These are phyloP conservation scores for Schizosaccharomyces osmophilus DNA, from an alignment of 805 yeast species.

Conservation along the genomic window DNA sequence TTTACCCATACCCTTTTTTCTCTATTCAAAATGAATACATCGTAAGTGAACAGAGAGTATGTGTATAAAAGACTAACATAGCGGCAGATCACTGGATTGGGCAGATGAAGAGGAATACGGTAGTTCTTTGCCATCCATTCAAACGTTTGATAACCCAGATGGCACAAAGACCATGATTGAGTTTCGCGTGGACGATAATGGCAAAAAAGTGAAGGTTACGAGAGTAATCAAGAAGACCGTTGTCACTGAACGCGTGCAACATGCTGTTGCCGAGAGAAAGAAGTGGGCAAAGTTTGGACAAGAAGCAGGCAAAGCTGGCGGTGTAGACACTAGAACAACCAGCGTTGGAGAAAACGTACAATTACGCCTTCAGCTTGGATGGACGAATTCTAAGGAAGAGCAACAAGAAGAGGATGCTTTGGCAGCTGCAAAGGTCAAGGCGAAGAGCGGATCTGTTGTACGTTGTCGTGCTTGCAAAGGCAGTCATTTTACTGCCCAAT, in stretches of 20 bases:
- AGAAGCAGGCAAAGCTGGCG: conserved; percentile 47
- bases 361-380: conserved; percentile 31
- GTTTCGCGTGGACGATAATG: conserved; percentile 39
- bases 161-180: conserved; percentile 76
- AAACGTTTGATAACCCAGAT: conserved; percentile 52
- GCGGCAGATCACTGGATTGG: neutral
- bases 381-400: conserved; percentile 20
- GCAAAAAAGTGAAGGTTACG: conserved; percentile 67
- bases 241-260: conserved; percentile 62
- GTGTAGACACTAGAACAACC: conserved; percentile 75
- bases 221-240: conserved; percentile 58
- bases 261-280: conserved; percentile 64
- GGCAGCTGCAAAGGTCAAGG: conserved; percentile 23
- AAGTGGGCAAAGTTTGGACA: conserved; percentile 75
- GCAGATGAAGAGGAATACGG: neutral
- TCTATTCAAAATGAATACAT: neutral
- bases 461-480: conserved; percentile 85
- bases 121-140: conserved; percentile 32
- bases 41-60: neutral
- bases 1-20: neutral
- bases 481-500: conserved; percentile 73
- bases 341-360: conserved; percentile 67
- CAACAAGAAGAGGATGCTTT: conserved; percentile 56
- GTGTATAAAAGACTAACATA: neutral
- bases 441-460: conserved; percentile 21